Conservation (phyloP, 495 filamentous ascomycete species). For the Xeromyces bisporus region DNA sequence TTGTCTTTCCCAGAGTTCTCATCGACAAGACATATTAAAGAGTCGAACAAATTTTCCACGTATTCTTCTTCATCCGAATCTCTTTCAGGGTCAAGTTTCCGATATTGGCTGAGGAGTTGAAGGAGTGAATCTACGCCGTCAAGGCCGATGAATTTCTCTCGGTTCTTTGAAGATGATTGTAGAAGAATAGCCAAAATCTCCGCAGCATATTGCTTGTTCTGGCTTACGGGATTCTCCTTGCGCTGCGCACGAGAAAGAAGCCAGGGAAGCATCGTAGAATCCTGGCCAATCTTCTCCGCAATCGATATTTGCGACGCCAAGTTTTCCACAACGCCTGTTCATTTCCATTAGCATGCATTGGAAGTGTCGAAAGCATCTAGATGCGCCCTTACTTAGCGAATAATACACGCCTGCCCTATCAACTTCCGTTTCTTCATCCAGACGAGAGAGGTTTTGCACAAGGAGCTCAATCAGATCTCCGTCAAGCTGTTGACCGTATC, state of each 20-base stretch:
- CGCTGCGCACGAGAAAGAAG: conserved; percentile 52
- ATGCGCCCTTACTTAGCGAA: conserved; percentile 42
- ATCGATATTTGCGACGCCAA: conserved; percentile 52
- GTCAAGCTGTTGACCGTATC: conserved; percentile 34
- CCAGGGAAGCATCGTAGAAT: conserved; percentile 54
- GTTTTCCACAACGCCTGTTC: conserved; percentile 58
- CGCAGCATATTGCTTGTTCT: conserved; percentile 93
- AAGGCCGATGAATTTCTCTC: conserved; percentile 41
- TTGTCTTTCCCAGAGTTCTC: conserved; percentile 58
- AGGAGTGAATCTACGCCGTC: conserved; percentile 68
- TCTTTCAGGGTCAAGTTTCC: conserved; percentile 71
- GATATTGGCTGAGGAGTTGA: conserved; percentile 74
- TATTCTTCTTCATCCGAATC: conserved; percentile 87
- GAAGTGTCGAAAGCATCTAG: background rate
- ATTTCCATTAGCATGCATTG: conserved; percentile 4
- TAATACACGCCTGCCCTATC: conserved; percentile 80
- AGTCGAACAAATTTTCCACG: conserved; percentile 82
- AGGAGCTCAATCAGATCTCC: conserved; percentile 72
- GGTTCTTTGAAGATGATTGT: conserved; percentile 49
- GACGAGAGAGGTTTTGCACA: conserved; percentile 60
- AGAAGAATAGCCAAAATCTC: conserved; percentile 80
- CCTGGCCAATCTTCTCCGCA: conserved; percentile 51
- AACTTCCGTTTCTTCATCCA: conserved; percentile 63
- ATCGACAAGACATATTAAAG: conserved; percentile 62
- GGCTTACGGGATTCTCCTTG: conserved; percentile 43